Evolutionary conservation across 768 basidiomycete species (phyloP).

Genomic region (Macrocybe gigantea): DNA sequence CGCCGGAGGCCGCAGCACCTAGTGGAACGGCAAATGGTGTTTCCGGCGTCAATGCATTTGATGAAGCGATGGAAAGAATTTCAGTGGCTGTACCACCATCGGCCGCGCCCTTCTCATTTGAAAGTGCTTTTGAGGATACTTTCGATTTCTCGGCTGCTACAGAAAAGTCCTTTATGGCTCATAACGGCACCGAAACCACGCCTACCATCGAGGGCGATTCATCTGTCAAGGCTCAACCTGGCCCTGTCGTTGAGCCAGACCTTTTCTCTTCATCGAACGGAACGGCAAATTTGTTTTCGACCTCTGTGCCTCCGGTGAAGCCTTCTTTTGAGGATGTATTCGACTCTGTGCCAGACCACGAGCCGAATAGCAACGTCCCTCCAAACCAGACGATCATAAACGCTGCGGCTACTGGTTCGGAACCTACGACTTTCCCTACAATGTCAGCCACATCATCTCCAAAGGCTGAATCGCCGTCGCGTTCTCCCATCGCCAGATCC

Average conservation of each 20-base stretch:
- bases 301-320: conserved; percentile 38
- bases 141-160: conserved; percentile 55
- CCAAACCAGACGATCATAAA: conserved; percentile 23
- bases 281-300: not conserved
- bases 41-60: conserved; percentile 61
- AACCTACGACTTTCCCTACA: conserved; percentile 22
- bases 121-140: conserved; percentile 46
- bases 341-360: conserved; percentile 31
- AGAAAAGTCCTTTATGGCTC: conserved; percentile 22
- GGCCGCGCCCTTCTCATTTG: conserved; percentile 52
- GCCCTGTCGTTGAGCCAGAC: not conserved
- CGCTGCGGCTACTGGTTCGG: conserved; percentile 10
- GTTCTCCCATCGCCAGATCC: conserved; percentile 18
- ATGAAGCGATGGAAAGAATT: conserved; percentile 65
- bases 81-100: conserved; percentile 29
- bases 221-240: no score
- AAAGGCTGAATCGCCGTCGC: conserved; percentile 31
- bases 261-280: conserved; percentile 5
- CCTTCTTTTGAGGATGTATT: conserved; percentile 38
- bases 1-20: conserved; percentile 9
- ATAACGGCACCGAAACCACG: conserved; percentile 12
- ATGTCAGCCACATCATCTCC: conserved; percentile 34
- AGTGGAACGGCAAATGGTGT: conserved; percentile 10
- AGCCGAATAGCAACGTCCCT: conserved; percentile 25
- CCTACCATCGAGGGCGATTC: no score